A percentile compares a stretch with the other conserved stretches of the same genome.
Evolutionary conservation across 192 early-diverging fungal genomes (phyloP).

Genomic region (Coemansia sp.): DNA sequence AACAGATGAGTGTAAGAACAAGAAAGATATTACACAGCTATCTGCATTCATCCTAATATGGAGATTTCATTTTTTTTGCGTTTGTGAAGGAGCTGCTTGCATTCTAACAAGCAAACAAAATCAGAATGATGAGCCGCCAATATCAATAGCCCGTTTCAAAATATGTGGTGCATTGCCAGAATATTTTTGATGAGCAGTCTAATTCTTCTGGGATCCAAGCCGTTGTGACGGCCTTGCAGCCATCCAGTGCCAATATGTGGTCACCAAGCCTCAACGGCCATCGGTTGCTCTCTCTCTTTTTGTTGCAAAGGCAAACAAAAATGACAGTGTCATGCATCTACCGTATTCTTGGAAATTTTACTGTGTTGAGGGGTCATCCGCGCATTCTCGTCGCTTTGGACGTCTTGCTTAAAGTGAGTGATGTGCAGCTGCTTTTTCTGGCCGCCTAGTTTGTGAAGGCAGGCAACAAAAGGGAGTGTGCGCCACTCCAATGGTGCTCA

Average conservation of each 20-base stretch:
- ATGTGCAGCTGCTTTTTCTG: background rate
- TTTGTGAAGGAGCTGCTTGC: background rate
- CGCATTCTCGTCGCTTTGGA: background rate
- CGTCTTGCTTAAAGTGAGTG: background rate
- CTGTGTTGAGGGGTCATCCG: no score
- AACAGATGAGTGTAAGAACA: background rate
- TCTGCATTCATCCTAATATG: background rate
- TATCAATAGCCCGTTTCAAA: no score
- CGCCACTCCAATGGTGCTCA: background rate
- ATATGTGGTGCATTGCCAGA: background rate
- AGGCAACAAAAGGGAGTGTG: background rate
- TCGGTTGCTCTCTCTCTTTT: no score
- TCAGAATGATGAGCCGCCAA: background rate
- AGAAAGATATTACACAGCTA: background rate
- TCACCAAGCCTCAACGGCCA: background rate
- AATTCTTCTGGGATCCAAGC: conserved; percentile 5
- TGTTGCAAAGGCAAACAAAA: no score
- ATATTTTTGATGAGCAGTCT: background rate
- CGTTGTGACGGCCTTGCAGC: background rate
- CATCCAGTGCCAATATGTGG: background rate
- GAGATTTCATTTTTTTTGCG: background rate
- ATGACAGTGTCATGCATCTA: no score
- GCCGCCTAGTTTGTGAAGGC: background rate
- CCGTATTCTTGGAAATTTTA: no score
- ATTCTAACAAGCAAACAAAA: background rate